Evolutionary conservation across 176 grass and related monocot genomes (phyloP).

Genomic region (Ensete glaucum): DNA sequence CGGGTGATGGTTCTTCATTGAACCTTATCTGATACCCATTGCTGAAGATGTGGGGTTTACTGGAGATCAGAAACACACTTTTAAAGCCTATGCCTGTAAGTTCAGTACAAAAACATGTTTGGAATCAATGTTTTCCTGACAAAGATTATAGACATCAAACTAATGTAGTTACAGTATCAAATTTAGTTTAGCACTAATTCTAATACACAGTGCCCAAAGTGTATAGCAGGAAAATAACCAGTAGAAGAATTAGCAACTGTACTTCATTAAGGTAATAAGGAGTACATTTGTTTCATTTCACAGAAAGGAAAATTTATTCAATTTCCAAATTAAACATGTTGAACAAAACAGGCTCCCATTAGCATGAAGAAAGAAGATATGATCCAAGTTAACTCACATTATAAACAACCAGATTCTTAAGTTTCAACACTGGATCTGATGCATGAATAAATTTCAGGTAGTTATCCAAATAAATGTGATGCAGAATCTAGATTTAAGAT

Average conservation of each 20-base stretch:
- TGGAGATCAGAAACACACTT: slow-evolving; percentile 61
- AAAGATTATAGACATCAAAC: background rate
- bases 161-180: background rate
- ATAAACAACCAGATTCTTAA: no score
- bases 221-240: no score
- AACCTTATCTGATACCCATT: slow-evolving; percentile 84
- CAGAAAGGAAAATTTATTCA: background rate
- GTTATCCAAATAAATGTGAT: no score
- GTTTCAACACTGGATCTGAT: background rate
- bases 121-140: background rate
- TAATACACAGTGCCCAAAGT: no score
- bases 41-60: slow-evolving; percentile 66
- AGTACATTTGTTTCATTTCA: no score
- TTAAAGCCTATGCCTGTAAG: slow-evolving; percentile 76
- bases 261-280: no score
- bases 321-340: background rate
- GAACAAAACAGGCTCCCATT: no score
- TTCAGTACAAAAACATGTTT: slow-evolving; percentile 1
- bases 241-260: no score
- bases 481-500: no score
- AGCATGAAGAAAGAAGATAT: no score
- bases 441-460: background rate
- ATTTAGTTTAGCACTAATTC: no score
- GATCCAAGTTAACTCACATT: no score
- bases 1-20: slow-evolving; percentile 46